phyloP scores from a whole-genome alignment of 2,329 filamentous ascomycete genomes.

The Alternaria sp. region DNA sequence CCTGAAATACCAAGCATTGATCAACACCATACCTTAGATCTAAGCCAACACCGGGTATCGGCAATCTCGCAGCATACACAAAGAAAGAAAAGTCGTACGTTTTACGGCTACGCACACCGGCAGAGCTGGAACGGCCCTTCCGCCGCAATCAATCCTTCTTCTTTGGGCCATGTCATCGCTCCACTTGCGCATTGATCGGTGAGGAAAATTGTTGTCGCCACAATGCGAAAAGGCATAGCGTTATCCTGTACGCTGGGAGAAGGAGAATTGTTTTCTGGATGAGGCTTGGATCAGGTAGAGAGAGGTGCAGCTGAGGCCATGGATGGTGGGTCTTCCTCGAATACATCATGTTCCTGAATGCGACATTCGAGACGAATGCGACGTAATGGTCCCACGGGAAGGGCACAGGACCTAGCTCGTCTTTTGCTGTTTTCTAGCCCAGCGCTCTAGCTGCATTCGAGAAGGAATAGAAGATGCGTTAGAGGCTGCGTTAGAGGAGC shows the following conservation, averaged over 20 bases:
- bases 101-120: neutral
- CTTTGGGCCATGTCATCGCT: neutral
- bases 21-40: neutral
- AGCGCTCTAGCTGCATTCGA: neutral
- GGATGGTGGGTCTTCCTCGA: neutral
- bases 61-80: neutral
- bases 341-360: neutral
- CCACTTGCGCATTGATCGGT: neutral
- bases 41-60: neutral
- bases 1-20: neutral
- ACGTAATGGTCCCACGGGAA: neutral
- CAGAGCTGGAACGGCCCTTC: slow-evolving; percentile 10
- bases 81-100: neutral
- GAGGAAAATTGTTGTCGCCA: neutral
- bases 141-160: slow-evolving; percentile 17
- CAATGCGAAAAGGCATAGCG: neutral
- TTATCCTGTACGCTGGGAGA: neutral
- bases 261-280: neutral
- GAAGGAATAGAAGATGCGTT: neutral
- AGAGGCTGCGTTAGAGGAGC: neutral
- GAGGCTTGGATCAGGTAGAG: neutral
- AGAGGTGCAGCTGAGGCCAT: neutral
- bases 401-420: neutral
- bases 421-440: neutral
- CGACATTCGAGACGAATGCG: neutral